phyloP scores from a whole-genome alignment of 169 alveolate genomes.

The Plasmodium coatneyi region DNA sequence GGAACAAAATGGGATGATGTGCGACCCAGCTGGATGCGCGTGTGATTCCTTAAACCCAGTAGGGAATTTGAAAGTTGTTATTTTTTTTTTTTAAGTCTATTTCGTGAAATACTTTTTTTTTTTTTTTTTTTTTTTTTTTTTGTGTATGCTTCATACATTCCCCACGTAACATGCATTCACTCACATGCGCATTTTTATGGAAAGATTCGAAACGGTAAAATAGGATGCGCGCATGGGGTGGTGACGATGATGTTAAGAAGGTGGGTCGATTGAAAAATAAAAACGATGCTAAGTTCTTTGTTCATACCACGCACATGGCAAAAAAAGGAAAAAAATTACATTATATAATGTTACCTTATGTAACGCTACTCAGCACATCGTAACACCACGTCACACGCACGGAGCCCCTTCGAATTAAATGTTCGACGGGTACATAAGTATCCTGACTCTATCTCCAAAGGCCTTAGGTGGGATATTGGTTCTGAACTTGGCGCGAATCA shows the following conservation, averaged over 20 bases:
- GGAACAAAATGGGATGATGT: not conserved
- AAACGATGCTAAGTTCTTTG: not conserved
- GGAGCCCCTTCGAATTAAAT: conserved; percentile 77
- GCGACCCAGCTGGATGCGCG: not conserved
- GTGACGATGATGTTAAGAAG: not conserved
- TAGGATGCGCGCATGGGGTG: not conserved
- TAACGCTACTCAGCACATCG: not conserved
- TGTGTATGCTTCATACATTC: not conserved
- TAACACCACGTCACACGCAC: not conserved
- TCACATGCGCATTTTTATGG: not conserved
- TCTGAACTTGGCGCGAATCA: conserved; percentile 95
- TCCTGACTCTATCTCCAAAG: conserved; percentile 96
- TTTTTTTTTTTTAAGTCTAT: not conserved
- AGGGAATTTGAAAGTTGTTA: not conserved
- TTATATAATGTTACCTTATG: not conserved
- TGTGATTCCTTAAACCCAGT: not conserved
- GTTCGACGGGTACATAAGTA: conserved; percentile 96
- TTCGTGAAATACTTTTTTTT: not conserved
- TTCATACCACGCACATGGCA: not conserved
- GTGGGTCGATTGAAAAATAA: not conserved
- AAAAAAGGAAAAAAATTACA: not conserved
- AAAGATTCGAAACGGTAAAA: not conserved
- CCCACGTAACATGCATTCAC: not conserved
- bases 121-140: not conserved
- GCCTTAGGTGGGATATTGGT: conserved; percentile 97